Conservation (phyloP, 176 grass and related monocot species). For the Canna indica region DNA sequence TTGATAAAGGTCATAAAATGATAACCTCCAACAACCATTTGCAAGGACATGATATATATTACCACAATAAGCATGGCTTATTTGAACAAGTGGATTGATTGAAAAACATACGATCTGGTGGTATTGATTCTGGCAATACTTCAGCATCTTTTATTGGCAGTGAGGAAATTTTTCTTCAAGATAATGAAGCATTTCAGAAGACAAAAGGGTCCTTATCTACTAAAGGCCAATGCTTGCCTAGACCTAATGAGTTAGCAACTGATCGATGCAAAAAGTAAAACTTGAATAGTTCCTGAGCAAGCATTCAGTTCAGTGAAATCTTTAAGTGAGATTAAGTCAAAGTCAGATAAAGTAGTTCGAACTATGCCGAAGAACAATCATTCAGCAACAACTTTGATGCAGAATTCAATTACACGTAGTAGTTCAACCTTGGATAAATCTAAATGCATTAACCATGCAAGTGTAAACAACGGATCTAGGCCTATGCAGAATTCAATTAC, state of each 20-base stretch:
- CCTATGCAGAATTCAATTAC: conserved; percentile 34
- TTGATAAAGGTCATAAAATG: conserved; percentile 25
- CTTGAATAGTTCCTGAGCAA: conserved; percentile 21
- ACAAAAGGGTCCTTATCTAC: conserved; percentile 19
- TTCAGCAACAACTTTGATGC: conserved; percentile 12
- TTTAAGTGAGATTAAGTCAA: conserved; percentile 12
- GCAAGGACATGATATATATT: conserved; percentile 16
- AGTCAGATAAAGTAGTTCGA: conserved; percentile 22
- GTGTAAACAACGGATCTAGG: conserved; percentile 29
- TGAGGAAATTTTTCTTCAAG: conserved; percentile 27
- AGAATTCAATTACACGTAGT: conserved; percentile 20
- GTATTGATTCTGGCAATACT: conserved; percentile 29
- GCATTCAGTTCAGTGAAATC: conserved; percentile 9
- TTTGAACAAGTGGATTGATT: conserved; percentile 14
- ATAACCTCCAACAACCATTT: conserved; percentile 17
- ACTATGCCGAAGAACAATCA: too few relatives aligned
- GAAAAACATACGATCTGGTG: conserved; percentile 42
- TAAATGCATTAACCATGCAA: conserved; percentile 23
- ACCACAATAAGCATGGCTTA: not conserved
- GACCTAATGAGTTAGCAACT: conserved; percentile 24
- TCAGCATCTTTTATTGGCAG: conserved; percentile 17
- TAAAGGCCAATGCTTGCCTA: conserved; percentile 26
- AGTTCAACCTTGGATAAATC: conserved; percentile 29
- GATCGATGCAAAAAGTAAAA: conserved; percentile 25
- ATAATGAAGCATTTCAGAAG: conserved; percentile 28